phyloP scores from a whole-genome alignment of 2,329 filamentous ascomycete genomes.

The Huntiella omanensis region DNA sequence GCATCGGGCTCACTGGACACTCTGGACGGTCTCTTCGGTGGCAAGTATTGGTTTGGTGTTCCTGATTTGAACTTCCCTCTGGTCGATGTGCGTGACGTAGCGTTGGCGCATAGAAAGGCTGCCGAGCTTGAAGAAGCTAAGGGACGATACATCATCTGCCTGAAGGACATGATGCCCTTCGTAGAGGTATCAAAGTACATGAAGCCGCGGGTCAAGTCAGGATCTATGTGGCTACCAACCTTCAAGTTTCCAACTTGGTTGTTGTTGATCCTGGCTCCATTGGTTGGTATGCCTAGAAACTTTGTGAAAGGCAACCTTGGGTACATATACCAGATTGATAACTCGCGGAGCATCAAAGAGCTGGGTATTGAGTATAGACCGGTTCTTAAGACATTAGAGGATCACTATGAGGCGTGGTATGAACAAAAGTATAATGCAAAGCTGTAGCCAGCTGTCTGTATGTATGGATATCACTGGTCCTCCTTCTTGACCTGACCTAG shows the following conservation, averaged over 20 bases:
- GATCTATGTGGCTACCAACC: constrained; percentile 10
- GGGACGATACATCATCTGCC: constrained; percentile 10
- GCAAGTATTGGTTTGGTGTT: constrained; percentile 14
- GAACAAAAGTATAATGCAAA: neutral
- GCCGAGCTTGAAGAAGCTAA: constrained; percentile 5
- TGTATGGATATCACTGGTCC: neutral
- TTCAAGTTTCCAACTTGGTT: constrained; percentile 5
- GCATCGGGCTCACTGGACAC: constrained; percentile 14
- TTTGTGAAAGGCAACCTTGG: constrained; percentile 13
- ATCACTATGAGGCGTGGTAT: constrained; percentile 3
- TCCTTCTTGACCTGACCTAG: neutral
- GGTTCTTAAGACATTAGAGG: neutral
- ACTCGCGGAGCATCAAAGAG: constrained; percentile 13
- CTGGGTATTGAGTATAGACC: constrained; percentile 14
- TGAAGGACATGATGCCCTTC: constrained; percentile 4
- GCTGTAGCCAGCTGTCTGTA: neutral
- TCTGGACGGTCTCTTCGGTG: constrained; percentile 15
- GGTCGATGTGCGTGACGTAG: constrained; percentile 15
- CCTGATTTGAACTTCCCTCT: constrained; percentile 15
- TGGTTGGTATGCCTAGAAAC: constrained; percentile 9
- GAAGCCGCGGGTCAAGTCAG: constrained; percentile 6
- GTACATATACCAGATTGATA: constrained; percentile 14
- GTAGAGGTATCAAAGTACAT: constrained; percentile 10
- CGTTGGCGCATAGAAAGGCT: constrained; percentile 12
- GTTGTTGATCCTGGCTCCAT: neutral